Evolutionary conservation across 805 yeast species (phyloP).

Genomic region (Komagataella pseudopastoris): DNA sequence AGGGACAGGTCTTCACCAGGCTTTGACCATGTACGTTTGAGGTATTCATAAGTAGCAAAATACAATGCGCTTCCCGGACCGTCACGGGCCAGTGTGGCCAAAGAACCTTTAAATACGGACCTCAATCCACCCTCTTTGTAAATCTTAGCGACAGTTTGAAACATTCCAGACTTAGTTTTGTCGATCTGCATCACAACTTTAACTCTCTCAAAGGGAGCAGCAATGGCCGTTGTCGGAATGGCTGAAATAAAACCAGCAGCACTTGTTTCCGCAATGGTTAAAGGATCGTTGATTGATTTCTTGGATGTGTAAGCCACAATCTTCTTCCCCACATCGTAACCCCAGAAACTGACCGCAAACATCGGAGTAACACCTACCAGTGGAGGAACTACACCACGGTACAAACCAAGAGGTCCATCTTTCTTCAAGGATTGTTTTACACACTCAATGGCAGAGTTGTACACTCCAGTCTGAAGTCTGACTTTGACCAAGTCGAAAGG

Average conservation of each 20-base stretch:
- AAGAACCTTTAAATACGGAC: constrained; percentile 83
- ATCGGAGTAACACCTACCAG: constrained; percentile 95
- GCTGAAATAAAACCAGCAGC: constrained; percentile 94
- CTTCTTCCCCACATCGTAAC: constrained; percentile 85
- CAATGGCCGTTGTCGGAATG: constrained; percentile 85
- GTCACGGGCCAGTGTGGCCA: constrained; percentile 88
- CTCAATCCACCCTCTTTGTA: constrained; percentile 69
- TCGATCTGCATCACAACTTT: constrained; percentile 87
- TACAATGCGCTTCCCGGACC: constrained; percentile 96
- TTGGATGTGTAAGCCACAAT: constrained; percentile 37
- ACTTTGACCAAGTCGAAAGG: constrained; percentile 94
- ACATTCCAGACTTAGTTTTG: constrained; percentile 35
- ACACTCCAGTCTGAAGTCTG: constrained; percentile 72
- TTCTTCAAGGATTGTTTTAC: constrained; percentile 52
- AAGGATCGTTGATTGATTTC: constrained; percentile 18
- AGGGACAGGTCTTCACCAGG: constrained; percentile 44
- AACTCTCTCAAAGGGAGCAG: constrained; percentile 96
- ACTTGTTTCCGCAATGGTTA: constrained; percentile 60
- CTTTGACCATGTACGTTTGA: constrained; percentile 49
- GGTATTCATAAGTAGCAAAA: constrained; percentile 84
- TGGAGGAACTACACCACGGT: constrained; percentile 92
- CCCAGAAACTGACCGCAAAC: constrained; percentile 98
- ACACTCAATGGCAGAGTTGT: constrained; percentile 51
- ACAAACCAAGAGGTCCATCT: constrained; percentile 72
- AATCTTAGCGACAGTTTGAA: constrained; percentile 50